A percentile compares a stretch with the other conserved stretches of the same genome.
phyloP scores from a whole-genome alignment of 345 rosid genomes.

The Toxicodendron radicans region DNA sequence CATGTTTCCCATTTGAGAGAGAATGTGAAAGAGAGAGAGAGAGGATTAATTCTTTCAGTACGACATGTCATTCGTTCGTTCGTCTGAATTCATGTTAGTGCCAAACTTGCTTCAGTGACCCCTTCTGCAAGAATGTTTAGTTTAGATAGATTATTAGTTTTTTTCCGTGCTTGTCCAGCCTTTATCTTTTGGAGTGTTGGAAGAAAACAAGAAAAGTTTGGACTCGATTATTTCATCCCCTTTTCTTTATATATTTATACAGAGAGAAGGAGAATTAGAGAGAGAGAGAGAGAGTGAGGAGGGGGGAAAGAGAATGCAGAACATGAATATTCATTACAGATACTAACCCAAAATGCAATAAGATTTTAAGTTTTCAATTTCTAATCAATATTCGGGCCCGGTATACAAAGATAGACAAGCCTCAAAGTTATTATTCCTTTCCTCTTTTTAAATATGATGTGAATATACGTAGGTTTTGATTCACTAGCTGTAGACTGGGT shows the following conservation, averaged over 20 bases:
- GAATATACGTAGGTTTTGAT: neutral
- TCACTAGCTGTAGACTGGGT: neutral
- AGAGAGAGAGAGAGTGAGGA: neutral
- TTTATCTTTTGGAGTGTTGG: neutral
- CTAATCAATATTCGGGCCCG: neutral
- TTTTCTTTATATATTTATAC: neutral
- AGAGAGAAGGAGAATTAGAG: neutral
- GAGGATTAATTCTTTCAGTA: neutral
- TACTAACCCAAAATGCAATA: neutral
- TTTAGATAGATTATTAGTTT: neutral
- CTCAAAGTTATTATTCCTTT: neutral
- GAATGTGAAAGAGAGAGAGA: slow-evolving; percentile 3
- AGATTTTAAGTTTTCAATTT: neutral
- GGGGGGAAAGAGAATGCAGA: neutral
- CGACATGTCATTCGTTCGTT: neutral
- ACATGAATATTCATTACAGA: neutral
- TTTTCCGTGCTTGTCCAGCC: neutral
- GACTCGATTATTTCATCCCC: neutral
- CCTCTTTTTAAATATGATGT: neutral
- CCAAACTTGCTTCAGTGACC: neutral
- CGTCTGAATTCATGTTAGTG: neutral
- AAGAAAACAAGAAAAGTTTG: slow-evolving; percentile 3
- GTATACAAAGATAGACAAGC: too few relatives aligned
- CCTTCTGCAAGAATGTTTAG: neutral
- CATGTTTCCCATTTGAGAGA: slow-evolving; percentile 4